A percentile compares a stretch with the other conserved stretches of the same genome.
Evolutionary conservation across 306 rosid genomes (phyloP).

Genomic region (Cicer yamashitae): DNA sequence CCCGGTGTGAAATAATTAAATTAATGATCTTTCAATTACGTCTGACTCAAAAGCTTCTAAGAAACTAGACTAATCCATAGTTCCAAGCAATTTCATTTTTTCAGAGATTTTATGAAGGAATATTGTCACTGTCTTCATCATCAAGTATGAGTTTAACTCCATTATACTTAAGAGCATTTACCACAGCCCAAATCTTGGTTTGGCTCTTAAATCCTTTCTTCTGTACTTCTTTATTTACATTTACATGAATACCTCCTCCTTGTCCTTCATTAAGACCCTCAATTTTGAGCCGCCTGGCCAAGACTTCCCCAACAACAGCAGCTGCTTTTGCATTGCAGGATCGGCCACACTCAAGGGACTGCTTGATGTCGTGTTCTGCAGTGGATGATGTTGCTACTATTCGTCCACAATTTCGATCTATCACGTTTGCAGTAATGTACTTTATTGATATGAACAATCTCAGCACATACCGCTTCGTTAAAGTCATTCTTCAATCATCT

Average conservation of each 20-base stretch:
- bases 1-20: neutral
- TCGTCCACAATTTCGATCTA: constrained; percentile 84
- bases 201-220: constrained; percentile 86
- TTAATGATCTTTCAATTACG: neutral
- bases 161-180: constrained; percentile 74
- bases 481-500: constrained; percentile 62
- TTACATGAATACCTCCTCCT: constrained; percentile 84
- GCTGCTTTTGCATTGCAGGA: constrained; percentile 95
- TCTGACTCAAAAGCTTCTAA: neutral
- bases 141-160: constrained; percentile 77
- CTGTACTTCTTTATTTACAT: constrained; percentile 71
- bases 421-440: constrained; percentile 85
- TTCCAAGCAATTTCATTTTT: neutral
- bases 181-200: constrained; percentile 87
- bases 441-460: constrained; percentile 85
- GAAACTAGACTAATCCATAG: constrained; percentile 21
- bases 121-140: constrained; percentile 52
- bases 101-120: constrained; percentile 36
- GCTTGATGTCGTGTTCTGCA: constrained; percentile 75
- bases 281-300: constrained; percentile 87
- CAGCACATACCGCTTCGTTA: constrained; percentile 76
- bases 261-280: constrained; percentile 80
- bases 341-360: constrained; percentile 81
- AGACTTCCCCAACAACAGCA: constrained; percentile 79
- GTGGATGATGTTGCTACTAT: constrained; percentile 79